A percentile compares a stretch with the other conserved stretches of the same genome.
Conservation (phyloP, 75 land plant species). For the Pseudotsuga menziesii region DNA sequence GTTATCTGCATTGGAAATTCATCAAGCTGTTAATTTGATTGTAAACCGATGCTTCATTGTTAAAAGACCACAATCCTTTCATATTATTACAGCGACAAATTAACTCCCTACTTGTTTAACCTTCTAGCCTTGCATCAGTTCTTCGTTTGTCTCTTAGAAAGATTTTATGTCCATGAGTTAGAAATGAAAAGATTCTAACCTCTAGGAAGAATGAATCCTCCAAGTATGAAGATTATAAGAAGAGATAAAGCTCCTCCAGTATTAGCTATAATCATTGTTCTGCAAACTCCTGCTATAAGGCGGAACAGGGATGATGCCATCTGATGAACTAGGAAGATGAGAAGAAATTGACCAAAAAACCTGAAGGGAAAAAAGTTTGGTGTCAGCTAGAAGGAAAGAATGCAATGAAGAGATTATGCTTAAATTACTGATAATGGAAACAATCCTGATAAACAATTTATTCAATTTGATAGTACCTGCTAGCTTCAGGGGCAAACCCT, state of each 20-base stretch:
- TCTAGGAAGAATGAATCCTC: slow-evolving; percentile 84
- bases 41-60: background rate
- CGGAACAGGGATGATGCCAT: slow-evolving; percentile 85
- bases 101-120: too few species aligned
- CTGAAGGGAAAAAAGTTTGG: slow-evolving; percentile 26
- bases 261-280: slow-evolving; percentile 76
- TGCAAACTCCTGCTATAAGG: slow-evolving; percentile 68
- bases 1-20: slow-evolving; percentile 20
- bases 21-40: background rate
- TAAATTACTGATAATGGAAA: background rate
- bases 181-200: slow-evolving; percentile 19
- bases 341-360: slow-evolving; percentile 74
- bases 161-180: background rate
- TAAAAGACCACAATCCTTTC: too few species aligned
- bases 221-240: slow-evolving; percentile 73
- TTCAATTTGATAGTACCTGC: slow-evolving; percentile 39
- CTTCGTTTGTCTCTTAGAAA: background rate
- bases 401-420: background rate
- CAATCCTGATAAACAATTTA: background rate
- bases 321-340: slow-evolving; percentile 72
- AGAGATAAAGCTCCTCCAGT: slow-evolving; percentile 86
- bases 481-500: slow-evolving; percentile 83
- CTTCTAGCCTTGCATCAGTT: background rate
- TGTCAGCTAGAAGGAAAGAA: background rate
- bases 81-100: too few species aligned